These are phyloP conservation scores for Parachlorella kessleri DNA, from an alignment of 139 green algal genomes.

Conservation along the genomic window DNA sequence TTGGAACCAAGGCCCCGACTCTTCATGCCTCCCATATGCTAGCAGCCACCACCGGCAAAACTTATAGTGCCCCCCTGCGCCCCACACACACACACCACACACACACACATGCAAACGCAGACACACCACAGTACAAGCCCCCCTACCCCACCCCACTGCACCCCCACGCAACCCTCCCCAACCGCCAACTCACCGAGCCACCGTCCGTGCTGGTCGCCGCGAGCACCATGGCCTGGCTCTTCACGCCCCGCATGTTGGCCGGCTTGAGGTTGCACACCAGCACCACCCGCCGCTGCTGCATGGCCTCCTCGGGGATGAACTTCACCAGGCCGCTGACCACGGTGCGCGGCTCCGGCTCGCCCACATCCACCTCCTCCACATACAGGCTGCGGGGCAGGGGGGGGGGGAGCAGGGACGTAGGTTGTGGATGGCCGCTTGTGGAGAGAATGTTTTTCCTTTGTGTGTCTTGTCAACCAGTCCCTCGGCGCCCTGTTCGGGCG, in stretches of 20 bases:
- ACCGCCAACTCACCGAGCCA: slow-evolving; percentile 45
- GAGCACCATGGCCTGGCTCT: slow-evolving; percentile 92
- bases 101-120: no score
- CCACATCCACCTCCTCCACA: slow-evolving; percentile 89
- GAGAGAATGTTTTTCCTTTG: no score
- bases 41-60: no score
- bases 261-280: slow-evolving; percentile 95
- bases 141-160: no score
- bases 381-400: slow-evolving; percentile 64
- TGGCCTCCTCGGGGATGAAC: slow-evolving; percentile 79
- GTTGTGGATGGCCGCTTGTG: not conserved
- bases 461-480: no score
- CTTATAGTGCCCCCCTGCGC: no score
- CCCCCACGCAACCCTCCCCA: no score
- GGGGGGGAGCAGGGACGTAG: not conserved
- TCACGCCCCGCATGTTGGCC: slow-evolving; percentile 88
- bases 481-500: no score
- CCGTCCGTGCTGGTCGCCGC: slow-evolving; percentile 70
- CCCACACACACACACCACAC: no score
- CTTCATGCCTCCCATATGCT: no score
- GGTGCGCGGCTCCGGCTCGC: slow-evolving; percentile 57
- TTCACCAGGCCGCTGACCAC: slow-evolving; percentile 94
- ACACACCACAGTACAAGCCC: no score
- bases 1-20: no score
- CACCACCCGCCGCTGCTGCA: slow-evolving; percentile 73